phyloP scores from a whole-genome alignment of 441 rosid genomes.

The Heliophila coronopifolia region DNA sequence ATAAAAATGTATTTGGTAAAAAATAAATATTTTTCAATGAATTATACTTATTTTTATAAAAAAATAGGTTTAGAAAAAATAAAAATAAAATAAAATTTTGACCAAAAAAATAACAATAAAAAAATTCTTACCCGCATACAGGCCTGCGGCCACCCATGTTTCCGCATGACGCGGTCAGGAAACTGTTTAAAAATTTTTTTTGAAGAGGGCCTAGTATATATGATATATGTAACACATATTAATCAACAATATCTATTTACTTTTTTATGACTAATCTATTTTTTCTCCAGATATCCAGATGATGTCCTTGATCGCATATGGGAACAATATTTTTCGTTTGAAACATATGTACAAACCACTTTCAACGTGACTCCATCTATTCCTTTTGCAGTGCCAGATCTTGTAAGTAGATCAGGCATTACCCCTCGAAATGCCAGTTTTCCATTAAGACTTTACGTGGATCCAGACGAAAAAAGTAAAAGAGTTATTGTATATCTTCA shows the following conservation, averaged over 20 bases:
- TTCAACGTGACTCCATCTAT: neutral
- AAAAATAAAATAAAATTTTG: too few relatives aligned
- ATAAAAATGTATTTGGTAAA: too few relatives aligned
- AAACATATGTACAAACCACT: neutral
- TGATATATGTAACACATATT: too few relatives aligned
- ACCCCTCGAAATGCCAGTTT: neutral
- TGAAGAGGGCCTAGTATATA: too few relatives aligned
- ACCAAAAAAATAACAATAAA: too few relatives aligned
- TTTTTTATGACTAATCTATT: neutral
- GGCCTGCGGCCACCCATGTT: too few relatives aligned
- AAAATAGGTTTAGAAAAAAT: too few relatives aligned
- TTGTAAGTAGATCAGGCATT: neutral
- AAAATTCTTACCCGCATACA: too few relatives aligned
- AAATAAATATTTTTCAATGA: too few relatives aligned
- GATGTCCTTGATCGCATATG: conserved; percentile 19
- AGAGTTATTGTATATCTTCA: conserved; percentile 24
- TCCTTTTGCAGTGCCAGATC: conserved; percentile 10
- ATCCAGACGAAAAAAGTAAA: neutral
- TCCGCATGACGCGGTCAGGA: too few relatives aligned
- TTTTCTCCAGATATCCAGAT: neutral
- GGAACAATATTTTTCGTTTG: neutral
- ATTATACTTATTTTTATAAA: too few relatives aligned
- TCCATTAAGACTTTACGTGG: neutral
- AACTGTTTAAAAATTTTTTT: too few relatives aligned
- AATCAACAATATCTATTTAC: neutral